Evolutionary conservation across 2,329 filamentous ascomycete genomes (phyloP), one percentile per base, ranked within the genome.

Genomic region (Graphium sp.): DNA sequence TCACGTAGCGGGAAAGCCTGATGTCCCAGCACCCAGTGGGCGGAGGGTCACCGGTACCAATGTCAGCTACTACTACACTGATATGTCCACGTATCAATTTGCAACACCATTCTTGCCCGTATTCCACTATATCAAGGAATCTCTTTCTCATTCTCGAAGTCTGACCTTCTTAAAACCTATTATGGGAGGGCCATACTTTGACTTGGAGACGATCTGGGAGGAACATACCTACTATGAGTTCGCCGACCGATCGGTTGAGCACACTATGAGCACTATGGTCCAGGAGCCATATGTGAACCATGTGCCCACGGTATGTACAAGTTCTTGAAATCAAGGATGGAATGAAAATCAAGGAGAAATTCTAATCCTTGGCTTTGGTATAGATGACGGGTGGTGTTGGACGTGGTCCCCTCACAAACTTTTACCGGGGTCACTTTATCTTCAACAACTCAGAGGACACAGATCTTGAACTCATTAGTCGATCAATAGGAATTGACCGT

Each of bases 181-280:
- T 2, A 50, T 77, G 3, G 52, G 53, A 1, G 79, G 77, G 0
- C 77, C 77, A 0, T 64, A 60, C 35, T 82, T 84, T 41, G 74
- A 84, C 38, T 63, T 85, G 7, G 79, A 84, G 43, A 61, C 62
- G 2, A 73, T 84, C 28, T 87, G 79, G 79, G 75, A 83, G 5
- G 76, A 84, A 46, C 78, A 87, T 44, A 78, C 74, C 0, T 60
- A 62, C 23, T 76, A 65, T 38, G 75, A 84, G 43, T 85, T 85
- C 44, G 67, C 49, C 2, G 67, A 72, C 31, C 62, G 76, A 8
- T 68, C 66, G 3, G 76, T 81, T 0, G 69, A 70, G 35, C 65
- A 70, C 36, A 85, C 78, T 0, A 84, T 85, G 78, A 60, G 59
- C 12, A 84, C 78, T 0, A 84, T 85, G 78, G 76, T 83, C 2